Evolutionary conservation across 768 basidiomycete genomes (phyloP).

Genomic region (Lactarius tabidus): DNA sequence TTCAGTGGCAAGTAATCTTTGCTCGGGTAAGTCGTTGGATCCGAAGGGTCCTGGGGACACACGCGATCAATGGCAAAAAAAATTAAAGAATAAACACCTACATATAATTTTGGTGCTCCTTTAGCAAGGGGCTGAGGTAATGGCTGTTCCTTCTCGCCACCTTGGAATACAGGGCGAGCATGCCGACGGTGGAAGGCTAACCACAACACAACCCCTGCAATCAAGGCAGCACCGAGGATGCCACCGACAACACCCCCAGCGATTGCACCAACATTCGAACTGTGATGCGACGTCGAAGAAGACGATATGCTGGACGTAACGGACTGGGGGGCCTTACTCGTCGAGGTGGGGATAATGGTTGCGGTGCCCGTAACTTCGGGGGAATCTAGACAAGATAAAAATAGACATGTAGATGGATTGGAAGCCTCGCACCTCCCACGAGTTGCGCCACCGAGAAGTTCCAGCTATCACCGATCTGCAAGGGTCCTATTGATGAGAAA

Average conservation of each 20-base stretch:
- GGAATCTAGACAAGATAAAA: background rate
- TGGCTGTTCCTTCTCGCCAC: background rate
- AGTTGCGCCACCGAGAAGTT: background rate
- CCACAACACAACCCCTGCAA: constrained; percentile 41
- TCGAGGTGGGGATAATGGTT: background rate
- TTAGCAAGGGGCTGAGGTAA: too few relatives aligned
- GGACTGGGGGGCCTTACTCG: background rate
- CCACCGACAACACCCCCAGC: constrained; percentile 61
- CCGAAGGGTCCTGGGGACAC: constrained; percentile 22
- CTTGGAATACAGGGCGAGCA: constrained; percentile 19
- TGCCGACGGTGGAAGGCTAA: constrained; percentile 34
- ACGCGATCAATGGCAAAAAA: background rate
- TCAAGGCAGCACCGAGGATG: constrained; percentile 44
- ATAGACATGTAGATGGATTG: background rate
- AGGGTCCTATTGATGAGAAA: too few relatives aligned
- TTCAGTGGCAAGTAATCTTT: background rate
- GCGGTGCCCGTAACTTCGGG: background rate
- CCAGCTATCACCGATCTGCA: constrained; percentile 13
- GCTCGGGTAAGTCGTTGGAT: constrained; percentile 24
- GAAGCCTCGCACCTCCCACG: constrained; percentile 1
- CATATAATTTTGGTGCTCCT: constrained; percentile 14
- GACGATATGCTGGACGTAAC: too few relatives aligned
- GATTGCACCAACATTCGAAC: constrained; percentile 49
- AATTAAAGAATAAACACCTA: background rate
- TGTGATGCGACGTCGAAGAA: background rate